These are phyloP conservation scores for Magnolia officinalis DNA, from an alignment of 164 flowering plant species.

Conservation along the genomic window DNA sequence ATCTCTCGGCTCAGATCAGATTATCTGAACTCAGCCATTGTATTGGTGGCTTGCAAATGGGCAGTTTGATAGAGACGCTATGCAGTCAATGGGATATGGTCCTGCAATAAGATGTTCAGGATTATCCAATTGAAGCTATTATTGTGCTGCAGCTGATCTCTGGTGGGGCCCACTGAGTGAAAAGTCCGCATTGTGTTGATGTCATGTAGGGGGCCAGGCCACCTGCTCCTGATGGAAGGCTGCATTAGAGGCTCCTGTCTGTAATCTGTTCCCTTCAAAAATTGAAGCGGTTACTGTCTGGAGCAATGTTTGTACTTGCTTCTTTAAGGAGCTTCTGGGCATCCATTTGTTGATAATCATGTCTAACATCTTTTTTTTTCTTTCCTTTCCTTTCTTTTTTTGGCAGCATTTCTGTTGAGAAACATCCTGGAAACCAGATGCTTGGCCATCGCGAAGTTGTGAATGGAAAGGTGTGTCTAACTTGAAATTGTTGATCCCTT, in stretches of 20 bases:
- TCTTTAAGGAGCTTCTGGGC: background rate
- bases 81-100: background rate
- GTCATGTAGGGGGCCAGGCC: background rate
- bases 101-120: background rate
- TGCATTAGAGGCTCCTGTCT: background rate
- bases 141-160: too few relatives aligned
- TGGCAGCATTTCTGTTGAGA: conserved; percentile 66
- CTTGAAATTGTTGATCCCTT: background rate
- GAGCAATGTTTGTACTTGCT: background rate
- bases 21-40: background rate
- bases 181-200: background rate
- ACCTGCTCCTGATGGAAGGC: background rate
- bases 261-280: background rate
- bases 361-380: background rate
- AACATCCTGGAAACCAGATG: conserved; percentile 71
- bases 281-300: background rate
- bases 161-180: background rate
- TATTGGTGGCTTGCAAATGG: background rate
- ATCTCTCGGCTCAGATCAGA: background rate
- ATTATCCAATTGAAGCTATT: too few relatives aligned
- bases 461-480: conserved; percentile 55
- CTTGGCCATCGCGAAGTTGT: conserved; percentile 72
- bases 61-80: background rate
- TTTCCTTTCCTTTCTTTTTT: background rate
- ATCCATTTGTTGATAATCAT: background rate